Conservation (phyloP, 2,329 filamentous ascomycete genomes). For the Cordyceps tenuipes region DNA sequence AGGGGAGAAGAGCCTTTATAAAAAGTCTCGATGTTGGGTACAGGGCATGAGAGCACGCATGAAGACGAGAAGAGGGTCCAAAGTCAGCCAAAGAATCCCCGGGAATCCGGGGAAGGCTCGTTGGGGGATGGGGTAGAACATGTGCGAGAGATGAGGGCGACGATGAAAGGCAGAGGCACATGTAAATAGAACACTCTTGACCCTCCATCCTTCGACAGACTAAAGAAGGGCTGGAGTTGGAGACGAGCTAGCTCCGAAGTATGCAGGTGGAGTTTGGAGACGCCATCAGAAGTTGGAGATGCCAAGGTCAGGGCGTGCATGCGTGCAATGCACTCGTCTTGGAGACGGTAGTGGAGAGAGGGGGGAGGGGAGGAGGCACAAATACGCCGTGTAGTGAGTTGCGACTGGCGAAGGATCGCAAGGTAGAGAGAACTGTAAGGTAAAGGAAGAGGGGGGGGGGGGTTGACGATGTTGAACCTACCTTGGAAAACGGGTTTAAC, state of each 20-base stretch:
- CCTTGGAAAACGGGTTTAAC: conserved; percentile 45
- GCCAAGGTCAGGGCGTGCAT: not conserved
- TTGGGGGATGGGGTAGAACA: not conserved
- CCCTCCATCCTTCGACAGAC: not conserved
- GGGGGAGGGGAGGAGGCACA: not conserved
- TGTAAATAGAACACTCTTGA: not conserved
- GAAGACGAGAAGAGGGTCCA: not conserved
- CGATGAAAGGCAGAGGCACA: not conserved
- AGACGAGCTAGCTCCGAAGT: not conserved
- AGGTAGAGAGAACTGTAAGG: too few relatives aligned
- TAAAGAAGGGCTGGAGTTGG: not conserved
- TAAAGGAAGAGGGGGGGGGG: too few relatives aligned
- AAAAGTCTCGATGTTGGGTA: not conserved
- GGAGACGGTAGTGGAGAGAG: not conserved
- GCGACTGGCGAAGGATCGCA: not conserved
- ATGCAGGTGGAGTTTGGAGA: not conserved
- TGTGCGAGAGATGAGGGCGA: not conserved
- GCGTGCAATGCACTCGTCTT: not conserved
- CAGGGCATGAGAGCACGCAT: not conserved
- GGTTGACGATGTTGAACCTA: conserved; percentile 27
- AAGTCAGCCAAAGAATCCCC: not conserved
- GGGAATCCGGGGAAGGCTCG: not conserved
- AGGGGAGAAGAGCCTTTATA: not conserved
- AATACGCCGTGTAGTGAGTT: not conserved
- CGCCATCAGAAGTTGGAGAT: conserved; percentile 4